Evolutionary conservation across 1,139 yeast genomes (phyloP).

Genomic region (Protomyces macrosporus): DNA sequence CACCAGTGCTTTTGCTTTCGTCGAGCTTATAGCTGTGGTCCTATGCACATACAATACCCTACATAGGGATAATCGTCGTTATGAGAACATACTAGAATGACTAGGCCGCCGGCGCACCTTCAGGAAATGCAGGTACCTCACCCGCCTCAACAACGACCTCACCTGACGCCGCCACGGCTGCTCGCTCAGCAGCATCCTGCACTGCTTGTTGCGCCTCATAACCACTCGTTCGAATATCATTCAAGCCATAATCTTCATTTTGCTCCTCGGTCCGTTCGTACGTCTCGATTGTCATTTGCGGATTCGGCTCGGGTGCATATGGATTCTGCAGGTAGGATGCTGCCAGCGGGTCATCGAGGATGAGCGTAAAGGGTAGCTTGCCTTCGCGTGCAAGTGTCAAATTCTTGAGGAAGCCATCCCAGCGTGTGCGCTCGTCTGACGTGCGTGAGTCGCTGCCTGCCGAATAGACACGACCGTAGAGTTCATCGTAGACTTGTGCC

Average conservation of each 20-base stretch:
- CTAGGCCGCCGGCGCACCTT: slow-evolving; percentile 24
- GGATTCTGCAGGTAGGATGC: slow-evolving; percentile 94
- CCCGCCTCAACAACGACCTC: background rate
- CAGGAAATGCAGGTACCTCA: background rate
- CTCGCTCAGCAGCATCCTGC: slow-evolving; percentile 4
- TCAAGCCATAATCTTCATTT: slow-evolving; percentile 86
- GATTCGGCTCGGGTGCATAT: slow-evolving; percentile 96
- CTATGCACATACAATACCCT: no score
- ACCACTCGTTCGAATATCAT: slow-evolving; percentile 56
- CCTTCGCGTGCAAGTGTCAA: slow-evolving; percentile 82
- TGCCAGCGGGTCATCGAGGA: slow-evolving; percentile 92
- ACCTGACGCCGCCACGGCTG: background rate
- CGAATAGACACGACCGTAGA: slow-evolving; percentile 76
- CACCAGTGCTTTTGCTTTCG: no score
- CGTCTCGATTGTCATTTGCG: slow-evolving; percentile 87
- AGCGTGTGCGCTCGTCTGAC: slow-evolving; percentile 61
- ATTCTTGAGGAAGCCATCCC: slow-evolving; percentile 72
- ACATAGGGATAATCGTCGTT: background rate
- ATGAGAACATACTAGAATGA: background rate
- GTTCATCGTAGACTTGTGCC: slow-evolving; percentile 82
- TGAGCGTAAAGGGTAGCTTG: slow-evolving; percentile 70
- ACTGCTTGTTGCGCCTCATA: slow-evolving; percentile 28
- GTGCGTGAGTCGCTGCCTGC: slow-evolving; percentile 93
- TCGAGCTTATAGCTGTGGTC: no score
- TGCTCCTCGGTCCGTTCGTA: slow-evolving; percentile 51